Evolutionary conservation across 202 grass and related monocot species (phyloP).

Genomic region (Saccharum hybrid): DNA sequence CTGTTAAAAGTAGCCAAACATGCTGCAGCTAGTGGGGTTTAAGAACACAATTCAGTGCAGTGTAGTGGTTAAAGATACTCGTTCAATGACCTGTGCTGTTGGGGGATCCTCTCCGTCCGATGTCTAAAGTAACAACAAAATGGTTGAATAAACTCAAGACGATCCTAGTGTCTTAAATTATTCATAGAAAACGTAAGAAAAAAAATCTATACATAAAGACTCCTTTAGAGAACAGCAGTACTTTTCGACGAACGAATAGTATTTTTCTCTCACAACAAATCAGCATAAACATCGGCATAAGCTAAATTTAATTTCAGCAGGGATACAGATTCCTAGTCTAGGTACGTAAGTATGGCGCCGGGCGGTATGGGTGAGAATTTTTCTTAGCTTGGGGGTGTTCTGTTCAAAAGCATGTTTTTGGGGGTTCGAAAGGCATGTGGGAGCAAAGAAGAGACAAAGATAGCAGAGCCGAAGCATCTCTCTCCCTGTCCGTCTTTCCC

Average conservation of each 20-base stretch:
- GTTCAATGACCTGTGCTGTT: neutral
- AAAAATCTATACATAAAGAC: too few species aligned
- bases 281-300: too few species aligned
- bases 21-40: neutral
- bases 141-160: too few species aligned
- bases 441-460: constrained; percentile 63
- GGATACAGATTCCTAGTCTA: too few species aligned
- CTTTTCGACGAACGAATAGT: too few species aligned
- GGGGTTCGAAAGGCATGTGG: constrained; percentile 51
- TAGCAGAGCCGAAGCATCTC: constrained; percentile 58
- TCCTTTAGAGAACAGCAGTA: too few species aligned
- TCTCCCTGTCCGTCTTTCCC: constrained; percentile 42
- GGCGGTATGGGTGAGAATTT: constrained; percentile 14
- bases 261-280: too few species aligned
- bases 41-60: neutral
- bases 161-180: neutral
- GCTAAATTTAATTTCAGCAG: too few species aligned
- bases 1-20: constrained; percentile 38
- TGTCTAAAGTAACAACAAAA: constrained; percentile 21
- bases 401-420: constrained; percentile 55
- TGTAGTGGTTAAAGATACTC: neutral
- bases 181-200: neutral
- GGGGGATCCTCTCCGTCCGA: neutral
- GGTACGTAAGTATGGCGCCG: neutral
- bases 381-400: neutral